phyloP scores from a whole-genome alignment of 164 flowering plant genomes.

The Paratinospora sagittata region DNA sequence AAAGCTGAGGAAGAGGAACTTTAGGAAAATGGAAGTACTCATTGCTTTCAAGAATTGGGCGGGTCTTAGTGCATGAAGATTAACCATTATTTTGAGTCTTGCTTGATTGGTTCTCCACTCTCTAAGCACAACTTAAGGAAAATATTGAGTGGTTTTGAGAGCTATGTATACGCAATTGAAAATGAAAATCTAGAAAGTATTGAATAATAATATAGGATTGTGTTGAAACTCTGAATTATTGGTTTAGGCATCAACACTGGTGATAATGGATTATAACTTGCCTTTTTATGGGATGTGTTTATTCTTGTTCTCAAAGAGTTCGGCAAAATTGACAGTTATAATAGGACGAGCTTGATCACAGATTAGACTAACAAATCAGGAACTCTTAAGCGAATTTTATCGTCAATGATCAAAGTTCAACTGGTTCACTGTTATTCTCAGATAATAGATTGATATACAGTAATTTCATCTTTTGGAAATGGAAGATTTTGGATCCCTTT shows the following conservation, averaged over 20 bases:
- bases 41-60: constrained; percentile 92
- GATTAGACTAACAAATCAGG: neutral
- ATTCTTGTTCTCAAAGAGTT: neutral
- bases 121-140: neutral
- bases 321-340: neutral
- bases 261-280: neutral
- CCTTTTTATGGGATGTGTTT: neutral
- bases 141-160: neutral
- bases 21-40: constrained; percentile 78
- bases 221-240: neutral
- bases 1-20: constrained; percentile 74
- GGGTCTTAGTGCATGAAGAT: constrained; percentile 54
- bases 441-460: neutral
- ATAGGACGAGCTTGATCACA: neutral
- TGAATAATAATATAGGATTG: neutral
- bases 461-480: neutral
- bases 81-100: neutral
- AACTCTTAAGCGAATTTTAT: neutral
- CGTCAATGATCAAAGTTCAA: neutral
- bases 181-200: neutral
- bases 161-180: neutral
- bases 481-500: neutral
- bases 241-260: neutral
- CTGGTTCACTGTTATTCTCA: neutral
- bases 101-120: neutral